phyloP scores from a whole-genome alignment of 2,329 filamentous ascomycete genomes.

The Nigrospora osmanthi region DNA sequence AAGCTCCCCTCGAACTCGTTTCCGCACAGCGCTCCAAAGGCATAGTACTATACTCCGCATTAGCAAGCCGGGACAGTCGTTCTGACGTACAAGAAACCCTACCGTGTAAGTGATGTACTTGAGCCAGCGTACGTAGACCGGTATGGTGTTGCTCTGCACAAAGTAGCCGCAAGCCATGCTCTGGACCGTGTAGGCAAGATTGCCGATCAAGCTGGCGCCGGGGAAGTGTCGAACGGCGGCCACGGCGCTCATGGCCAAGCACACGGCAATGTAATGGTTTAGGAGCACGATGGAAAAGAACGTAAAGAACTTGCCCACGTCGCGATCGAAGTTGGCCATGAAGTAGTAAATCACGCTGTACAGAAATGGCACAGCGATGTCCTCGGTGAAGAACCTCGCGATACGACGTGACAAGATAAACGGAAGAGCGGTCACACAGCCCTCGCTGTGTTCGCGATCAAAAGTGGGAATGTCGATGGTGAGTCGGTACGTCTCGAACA shows the following conservation, averaged over 20 bases:
- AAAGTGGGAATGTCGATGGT: constrained; percentile 69
- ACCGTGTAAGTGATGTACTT: constrained; percentile 59
- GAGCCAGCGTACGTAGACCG: constrained; percentile 71
- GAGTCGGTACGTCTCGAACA: constrained; percentile 70
- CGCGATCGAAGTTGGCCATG: constrained; percentile 64
- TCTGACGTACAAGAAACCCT: constrained; percentile 13
- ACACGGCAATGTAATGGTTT: constrained; percentile 67
- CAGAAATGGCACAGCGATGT: constrained; percentile 63
- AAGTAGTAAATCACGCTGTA: constrained; percentile 70
- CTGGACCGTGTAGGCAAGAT: constrained; percentile 65
- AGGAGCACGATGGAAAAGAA: constrained; percentile 64
- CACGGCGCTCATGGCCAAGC: constrained; percentile 62
- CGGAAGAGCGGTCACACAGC: constrained; percentile 60
- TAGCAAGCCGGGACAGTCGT: constrained; percentile 11
- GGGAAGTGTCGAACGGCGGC: constrained; percentile 59
- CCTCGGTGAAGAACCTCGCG: constrained; percentile 62
- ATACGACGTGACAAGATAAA: constrained; percentile 65
- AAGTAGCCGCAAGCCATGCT: constrained; percentile 72
- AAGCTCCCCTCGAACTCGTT: constrained; percentile 69
- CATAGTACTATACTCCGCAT: constrained; percentile 45
- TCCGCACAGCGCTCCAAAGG: constrained; percentile 60
- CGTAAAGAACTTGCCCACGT: constrained; percentile 58
- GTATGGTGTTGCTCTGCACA: constrained; percentile 64
- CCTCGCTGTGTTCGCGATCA: constrained; percentile 67
- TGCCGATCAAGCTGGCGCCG: constrained; percentile 63